These are phyloP conservation scores for Xylariaceae sp. DNA, from an alignment of 2,329 filamentous ascomycete genomes.

Conservation along the genomic window DNA sequence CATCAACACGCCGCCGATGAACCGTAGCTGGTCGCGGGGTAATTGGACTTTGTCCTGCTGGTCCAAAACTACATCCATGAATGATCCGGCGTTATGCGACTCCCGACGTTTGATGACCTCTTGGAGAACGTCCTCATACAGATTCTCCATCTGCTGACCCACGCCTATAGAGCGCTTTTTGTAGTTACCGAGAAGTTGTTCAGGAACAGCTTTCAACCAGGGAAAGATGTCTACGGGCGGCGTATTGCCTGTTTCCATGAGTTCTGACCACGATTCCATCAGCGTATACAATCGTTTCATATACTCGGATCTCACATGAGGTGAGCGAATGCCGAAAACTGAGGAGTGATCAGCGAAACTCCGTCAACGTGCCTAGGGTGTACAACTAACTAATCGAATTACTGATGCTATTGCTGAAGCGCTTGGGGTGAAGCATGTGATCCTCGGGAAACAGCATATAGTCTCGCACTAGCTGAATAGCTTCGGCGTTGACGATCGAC, in stretches of 20 bases:
- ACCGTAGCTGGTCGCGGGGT: conserved; percentile 34
- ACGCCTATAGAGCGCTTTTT: background rate
- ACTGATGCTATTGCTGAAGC: conserved; percentile 10
- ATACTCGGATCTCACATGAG: background rate
- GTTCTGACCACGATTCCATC: background rate
- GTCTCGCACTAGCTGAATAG: conserved; percentile 9
- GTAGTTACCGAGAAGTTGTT: conserved; percentile 11
- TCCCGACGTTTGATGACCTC: background rate
- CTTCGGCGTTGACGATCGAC: conserved; percentile 6
- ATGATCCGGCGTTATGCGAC: background rate
- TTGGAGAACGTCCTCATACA: background rate
- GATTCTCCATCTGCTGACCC: background rate
- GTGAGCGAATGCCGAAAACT: conserved; percentile 12
- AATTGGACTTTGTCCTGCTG: conserved; percentile 29
- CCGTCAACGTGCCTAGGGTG: background rate
- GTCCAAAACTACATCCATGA: conserved; percentile 14
- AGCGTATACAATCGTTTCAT: background rate
- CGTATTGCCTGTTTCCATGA: conserved; percentile 7
- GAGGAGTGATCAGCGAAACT: background rate
- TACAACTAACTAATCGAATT: background rate
- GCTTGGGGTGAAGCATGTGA: conserved; percentile 6
- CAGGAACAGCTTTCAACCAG: conserved; percentile 13
- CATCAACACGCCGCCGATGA: conserved; percentile 31
- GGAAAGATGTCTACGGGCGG: conserved; percentile 19
- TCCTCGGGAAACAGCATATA: background rate